Evolutionary conservation across 371 early-diverging fungal genomes (phyloP), one percentile per base, ranked within the genome.

Genomic region (Mucor indicus): DNA sequence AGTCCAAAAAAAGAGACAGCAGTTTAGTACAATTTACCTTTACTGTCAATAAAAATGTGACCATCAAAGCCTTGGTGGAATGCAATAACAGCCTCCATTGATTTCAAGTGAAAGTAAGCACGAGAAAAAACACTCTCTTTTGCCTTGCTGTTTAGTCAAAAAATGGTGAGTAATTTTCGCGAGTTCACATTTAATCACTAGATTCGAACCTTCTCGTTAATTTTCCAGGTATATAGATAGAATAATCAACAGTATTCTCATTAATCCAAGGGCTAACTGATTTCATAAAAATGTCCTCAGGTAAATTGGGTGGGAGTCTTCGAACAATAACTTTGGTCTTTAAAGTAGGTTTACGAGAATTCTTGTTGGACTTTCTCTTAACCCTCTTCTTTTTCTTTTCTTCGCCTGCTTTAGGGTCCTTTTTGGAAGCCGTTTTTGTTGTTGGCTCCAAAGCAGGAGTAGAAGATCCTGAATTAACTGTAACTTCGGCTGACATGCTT

Each of bases 61-160:
- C 90, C 91, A 63, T 89, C 84, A 58, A 79, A 93, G 8, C 69
- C 76, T 50, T 79, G 83, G 54, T 82, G 84, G 56, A 93, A 93
- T 22, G 79, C 83, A 44, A 84, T 42, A 1, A 91, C 78, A 2
- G 69, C 67, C 22, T 87, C 87, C 55, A 79, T 69, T 11, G 65
- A 64, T 35, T 81, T 81, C 64, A 93, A 89, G 50, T 85, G 77
- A 41, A 93, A 69, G 66, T 93, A 91, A 0, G 89, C 91, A 11
- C 89, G 75, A 16, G 91, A 87, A 51, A 80, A 85, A 0, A 77
- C 67, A 44, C 67, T 78, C 51, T 85, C 83, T 55, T 90, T 91
- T 51, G 81, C 81, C 59, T 85, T 81, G 46, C 85, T 87, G 25
- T 27, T 27, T 27, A 7, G n/a, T n/a, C n/a, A n/a, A n/a, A n/a